A percentile compares a stretch with the other conserved stretches of the same genome.
phyloP scores from a whole-genome alignment of 2,329 filamentous ascomycete species.

The Penicillium sp. region DNA sequence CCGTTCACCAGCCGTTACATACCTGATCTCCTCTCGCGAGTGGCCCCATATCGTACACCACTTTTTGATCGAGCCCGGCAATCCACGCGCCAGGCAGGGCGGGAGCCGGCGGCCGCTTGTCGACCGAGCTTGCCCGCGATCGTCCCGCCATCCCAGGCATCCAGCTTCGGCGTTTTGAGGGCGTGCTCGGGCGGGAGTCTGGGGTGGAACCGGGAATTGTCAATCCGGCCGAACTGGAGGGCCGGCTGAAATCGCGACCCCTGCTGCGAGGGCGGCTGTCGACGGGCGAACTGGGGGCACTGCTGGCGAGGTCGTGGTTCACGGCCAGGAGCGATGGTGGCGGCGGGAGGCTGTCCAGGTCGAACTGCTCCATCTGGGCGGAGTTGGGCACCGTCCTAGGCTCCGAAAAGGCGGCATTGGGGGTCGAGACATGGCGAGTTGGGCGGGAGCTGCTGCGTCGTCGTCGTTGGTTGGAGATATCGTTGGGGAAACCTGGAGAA shows the following conservation, averaged over 20 bases:
- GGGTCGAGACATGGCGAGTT: conserved; percentile 35
- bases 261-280: conserved; percentile 37
- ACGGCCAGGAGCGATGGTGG: conserved; percentile 41
- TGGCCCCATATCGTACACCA: conserved; percentile 54
- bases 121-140: conserved; percentile 33
- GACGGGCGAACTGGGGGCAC: conserved; percentile 32
- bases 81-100: conserved; percentile 55
- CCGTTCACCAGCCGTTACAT: conserved; percentile 17
- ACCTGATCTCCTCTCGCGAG: conserved; percentile 54
- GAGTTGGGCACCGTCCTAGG: conserved; percentile 25
- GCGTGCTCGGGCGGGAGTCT: conserved; percentile 34
- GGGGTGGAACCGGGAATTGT: conserved; percentile 34
- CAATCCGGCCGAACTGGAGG: conserved; percentile 35
- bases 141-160: conserved; percentile 44
- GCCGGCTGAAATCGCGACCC: conserved; percentile 36
- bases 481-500: conserved; percentile 19
- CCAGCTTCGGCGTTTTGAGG: conserved; percentile 46
- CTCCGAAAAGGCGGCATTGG: conserved; percentile 29
- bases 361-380: conserved; percentile 27
- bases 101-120: conserved; percentile 25
- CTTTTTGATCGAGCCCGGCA: conserved; percentile 55
- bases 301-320: conserved; percentile 38
- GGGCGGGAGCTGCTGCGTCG: conserved; percentile 33
- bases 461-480: conserved; percentile 24
- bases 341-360: conserved; percentile 35